Conservation (phyloP, 805 yeast species). For the Metschnikowia kofuensis region DNA sequence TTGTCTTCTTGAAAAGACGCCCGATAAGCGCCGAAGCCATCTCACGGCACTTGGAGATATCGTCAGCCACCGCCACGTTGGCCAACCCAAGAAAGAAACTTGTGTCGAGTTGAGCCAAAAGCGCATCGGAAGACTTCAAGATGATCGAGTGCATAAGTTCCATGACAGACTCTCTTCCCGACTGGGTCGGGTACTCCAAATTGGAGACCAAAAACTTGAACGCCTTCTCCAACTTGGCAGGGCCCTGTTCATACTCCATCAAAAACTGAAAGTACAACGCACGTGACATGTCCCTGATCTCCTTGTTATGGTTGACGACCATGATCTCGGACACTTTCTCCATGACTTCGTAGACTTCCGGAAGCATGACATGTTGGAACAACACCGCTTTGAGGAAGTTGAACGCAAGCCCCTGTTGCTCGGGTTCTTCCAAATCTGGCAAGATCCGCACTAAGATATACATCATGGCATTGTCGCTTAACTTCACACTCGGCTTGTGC, state of each 20-base stretch:
- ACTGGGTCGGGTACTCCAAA: slow-evolving; percentile 76
- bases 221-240: slow-evolving; percentile 77
- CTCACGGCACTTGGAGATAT: slow-evolving; percentile 74
- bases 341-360: slow-evolving; percentile 89
- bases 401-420: slow-evolving; percentile 83
- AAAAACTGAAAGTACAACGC: slow-evolving; percentile 79
- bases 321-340: slow-evolving; percentile 76
- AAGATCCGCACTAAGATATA: slow-evolving; percentile 68
- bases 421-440: slow-evolving; percentile 90
- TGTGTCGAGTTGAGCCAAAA: slow-evolving; percentile 58
- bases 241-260: slow-evolving; percentile 93
- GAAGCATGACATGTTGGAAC: slow-evolving; percentile 66
- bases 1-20: slow-evolving; percentile 51
- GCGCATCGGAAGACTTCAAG: slow-evolving; percentile 57
- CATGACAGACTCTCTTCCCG: slow-evolving; percentile 88
- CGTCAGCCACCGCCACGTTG: slow-evolving; percentile 74
- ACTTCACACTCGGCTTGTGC: slow-evolving; percentile 58
- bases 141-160: slow-evolving; percentile 75
- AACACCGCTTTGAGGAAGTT: slow-evolving; percentile 78
- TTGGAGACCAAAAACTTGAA: slow-evolving; percentile 78
- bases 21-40: slow-evolving; percentile 67
- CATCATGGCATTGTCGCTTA: slow-evolving; percentile 70
- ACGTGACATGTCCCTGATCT: slow-evolving; percentile 81
- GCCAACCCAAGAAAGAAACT: slow-evolving; percentile 84
- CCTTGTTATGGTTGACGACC: slow-evolving; percentile 84